Evolutionary conservation across 2,329 filamentous ascomycete genomes (phyloP), one percentile per base, ranked within the genome.

Genomic region (Cercospora brassicicola): DNA sequence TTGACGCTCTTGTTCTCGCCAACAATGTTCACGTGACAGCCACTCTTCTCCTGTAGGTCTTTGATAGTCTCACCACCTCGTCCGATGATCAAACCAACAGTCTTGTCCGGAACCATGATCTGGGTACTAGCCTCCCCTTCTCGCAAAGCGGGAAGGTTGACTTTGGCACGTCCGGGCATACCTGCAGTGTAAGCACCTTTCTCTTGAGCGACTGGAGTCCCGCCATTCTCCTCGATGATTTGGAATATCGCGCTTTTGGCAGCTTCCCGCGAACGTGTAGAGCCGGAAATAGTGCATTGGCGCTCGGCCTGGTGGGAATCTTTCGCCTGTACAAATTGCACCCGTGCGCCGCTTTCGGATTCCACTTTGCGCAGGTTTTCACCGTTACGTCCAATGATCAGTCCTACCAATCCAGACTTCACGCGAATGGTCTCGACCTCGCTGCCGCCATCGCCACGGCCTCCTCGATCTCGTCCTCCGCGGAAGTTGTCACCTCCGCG

Each of bases 21-120:
- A 48, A 96, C 92, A 76, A 97, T 97, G 79, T 97, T 97, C 79
- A 97, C 93, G 79, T 97, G 94, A 79, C 93, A 97, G n/a, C 91
- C 92, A 75, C 91, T 95, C 70, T 92, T 87, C 79, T 97, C 93
- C 81, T 97, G 94, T 26, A 97, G 84, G 78, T 97, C 93, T 76
- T 93, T 90, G 75, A 97, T 97, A 1, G 93, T 97, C 81, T 97
- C 93, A 67, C 93, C 93, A 48, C 92, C 92, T 73, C 93, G 91
- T n/a, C 93, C 93, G 77, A 97, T 97, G 74, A 97, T 97, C 56
- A 97, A 84, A 62, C 93, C 93, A 68, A 97, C 93, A 8, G 93
- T 97, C 75, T 93, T 90, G 81, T 97, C 93, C 57, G 93, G 93
- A 18, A 97, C 93, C 91, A 96, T 95, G 75, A 97, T 96, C 80